A percentile compares a stretch with the other conserved stretches of the same genome.
phyloP scores from a whole-genome alignment of 208 protist genomes.

The Trypanosomatidae sp. region DNA sequence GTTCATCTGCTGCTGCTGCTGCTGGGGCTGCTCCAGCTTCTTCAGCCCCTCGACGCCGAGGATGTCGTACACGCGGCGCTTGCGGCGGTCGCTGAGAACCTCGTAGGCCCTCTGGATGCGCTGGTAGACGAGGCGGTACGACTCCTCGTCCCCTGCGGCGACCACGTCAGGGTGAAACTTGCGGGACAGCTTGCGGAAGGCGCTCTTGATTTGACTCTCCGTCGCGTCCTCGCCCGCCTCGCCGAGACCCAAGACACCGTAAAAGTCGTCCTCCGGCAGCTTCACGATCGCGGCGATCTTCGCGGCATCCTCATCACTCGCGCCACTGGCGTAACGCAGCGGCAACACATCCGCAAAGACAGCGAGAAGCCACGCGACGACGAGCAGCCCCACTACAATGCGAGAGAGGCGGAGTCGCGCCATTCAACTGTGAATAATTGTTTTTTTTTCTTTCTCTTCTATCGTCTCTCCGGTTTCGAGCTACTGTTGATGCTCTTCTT shows the following conservation, averaged over 20 bases:
- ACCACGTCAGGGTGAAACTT: conserved; percentile 89
- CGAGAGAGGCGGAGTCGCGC: too few species aligned
- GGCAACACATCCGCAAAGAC: conserved; percentile 6
- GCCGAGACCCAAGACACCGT: conserved; percentile 67
- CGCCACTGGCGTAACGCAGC: too few species aligned
- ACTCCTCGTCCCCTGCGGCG: conserved; percentile 34
- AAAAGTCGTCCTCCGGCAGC: conserved; percentile 64
- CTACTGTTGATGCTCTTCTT: too few species aligned
- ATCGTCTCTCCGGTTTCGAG: too few species aligned
- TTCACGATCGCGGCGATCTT: not conserved
- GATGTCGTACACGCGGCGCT: conserved; percentile 93
- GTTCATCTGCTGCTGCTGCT: conserved; percentile 37
- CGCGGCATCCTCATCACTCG: too few species aligned
- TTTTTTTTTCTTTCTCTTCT: too few species aligned
- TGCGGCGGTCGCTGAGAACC: conserved; percentile 86
- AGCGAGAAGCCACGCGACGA: conserved; percentile 7
- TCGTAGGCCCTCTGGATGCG: conserved; percentile 90
- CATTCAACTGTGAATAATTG: too few species aligned
- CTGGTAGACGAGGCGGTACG: conserved; percentile 63
- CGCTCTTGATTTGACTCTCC: conserved; percentile 77
- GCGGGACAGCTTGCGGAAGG: conserved; percentile 73
- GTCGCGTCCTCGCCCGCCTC: conserved; percentile 66
- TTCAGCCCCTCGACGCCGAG: conserved; percentile 82
- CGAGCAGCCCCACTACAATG: conserved; percentile 6
- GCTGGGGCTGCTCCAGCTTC: conserved; percentile 66